These are phyloP conservation scores for Fusarium praegraminearum DNA, from an alignment of 2,329 filamentous ascomycete genomes.

Conservation along the genomic window DNA sequence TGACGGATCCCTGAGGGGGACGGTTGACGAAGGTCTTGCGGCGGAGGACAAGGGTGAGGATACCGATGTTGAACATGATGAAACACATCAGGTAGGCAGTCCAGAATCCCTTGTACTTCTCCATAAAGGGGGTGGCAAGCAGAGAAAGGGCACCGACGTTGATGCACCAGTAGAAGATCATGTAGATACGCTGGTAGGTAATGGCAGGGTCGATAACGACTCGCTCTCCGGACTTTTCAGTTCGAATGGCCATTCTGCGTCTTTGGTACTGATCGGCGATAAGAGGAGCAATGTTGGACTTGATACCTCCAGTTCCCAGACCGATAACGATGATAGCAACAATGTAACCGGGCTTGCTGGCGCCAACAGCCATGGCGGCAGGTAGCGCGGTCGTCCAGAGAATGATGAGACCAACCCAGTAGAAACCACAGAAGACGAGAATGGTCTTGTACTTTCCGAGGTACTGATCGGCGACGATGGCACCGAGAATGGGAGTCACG, in stretches of 20 bases:
- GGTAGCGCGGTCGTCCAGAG: conserved; percentile 64
- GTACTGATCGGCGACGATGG: conserved; percentile 68
- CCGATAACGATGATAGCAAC: conserved; percentile 72
- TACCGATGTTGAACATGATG: conserved; percentile 72
- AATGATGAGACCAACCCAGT: conserved; percentile 68
- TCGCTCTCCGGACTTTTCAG: conserved; percentile 63
- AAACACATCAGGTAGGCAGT: conserved; percentile 69
- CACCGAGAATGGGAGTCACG: conserved; percentile 61
- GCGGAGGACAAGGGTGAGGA: conserved; percentile 62
- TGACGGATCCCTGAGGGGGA: conserved; percentile 70
- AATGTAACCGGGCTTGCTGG: conserved; percentile 64
- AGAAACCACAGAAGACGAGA: conserved; percentile 66
- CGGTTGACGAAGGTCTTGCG: conserved; percentile 64
- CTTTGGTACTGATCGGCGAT: conserved; percentile 76
- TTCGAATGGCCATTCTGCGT: conserved; percentile 62
- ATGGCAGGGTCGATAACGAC: conserved; percentile 75
- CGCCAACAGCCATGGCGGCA: conserved; percentile 51
- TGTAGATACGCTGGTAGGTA: conserved; percentile 77
- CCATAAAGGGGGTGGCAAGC: conserved; percentile 76
- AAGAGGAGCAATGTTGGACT: conserved; percentile 70
- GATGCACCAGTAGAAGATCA: conserved; percentile 80
- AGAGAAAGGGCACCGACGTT: conserved; percentile 78
- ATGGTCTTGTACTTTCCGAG: conserved; percentile 73
- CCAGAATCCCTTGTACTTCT: conserved; percentile 76
- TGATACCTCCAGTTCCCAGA: conserved; percentile 76